Evolutionary conservation across 371 early-diverging fungal genomes (phyloP).

Genomic region (Apophysomyces ossiformis): DNA sequence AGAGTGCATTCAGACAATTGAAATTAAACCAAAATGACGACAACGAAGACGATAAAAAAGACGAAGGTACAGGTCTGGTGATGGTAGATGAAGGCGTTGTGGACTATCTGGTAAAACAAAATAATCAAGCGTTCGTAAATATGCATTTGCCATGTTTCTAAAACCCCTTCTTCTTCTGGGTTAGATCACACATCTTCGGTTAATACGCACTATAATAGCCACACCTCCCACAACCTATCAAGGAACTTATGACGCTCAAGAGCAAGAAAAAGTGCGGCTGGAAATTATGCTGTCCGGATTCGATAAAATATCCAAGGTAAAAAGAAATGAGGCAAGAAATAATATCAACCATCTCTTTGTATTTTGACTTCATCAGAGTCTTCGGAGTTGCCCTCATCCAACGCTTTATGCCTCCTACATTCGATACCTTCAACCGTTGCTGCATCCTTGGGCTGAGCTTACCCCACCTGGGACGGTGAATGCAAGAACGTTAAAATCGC

Average conservation of each 20-base stretch:
- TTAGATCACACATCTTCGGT: conserved; percentile 49
- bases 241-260: conserved; percentile 40
- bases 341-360: conserved; percentile 17
- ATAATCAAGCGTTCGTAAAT: too few species aligned
- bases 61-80: conserved; percentile 30
- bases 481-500: conserved; percentile 2
- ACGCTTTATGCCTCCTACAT: conserved; percentile 56
- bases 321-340: conserved; percentile 10
- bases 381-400: conserved; percentile 64
- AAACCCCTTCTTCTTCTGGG: neutral
- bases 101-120: conserved; percentile 45
- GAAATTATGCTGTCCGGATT: conserved; percentile 58
- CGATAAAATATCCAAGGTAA: conserved; percentile 52
- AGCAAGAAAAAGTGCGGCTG: conserved; percentile 51
- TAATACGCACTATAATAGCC: conserved; percentile 49
- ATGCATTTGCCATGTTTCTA: too few species aligned
- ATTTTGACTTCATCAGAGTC: conserved; percentile 34
- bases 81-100: conserved; percentile 62
- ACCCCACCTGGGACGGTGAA: neutral
- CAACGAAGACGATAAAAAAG: neutral
- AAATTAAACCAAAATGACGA: conserved; percentile 22
- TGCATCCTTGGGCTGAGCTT: conserved; percentile 48
- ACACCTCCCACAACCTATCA: conserved; percentile 47
- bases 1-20: conserved; percentile 51
- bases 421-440: conserved; percentile 43